Evolutionary conservation across 1,139 yeast species (phyloP), one percentile per base, ranked within the genome.

Genomic region (Geotrichum cucujoidarum): DNA sequence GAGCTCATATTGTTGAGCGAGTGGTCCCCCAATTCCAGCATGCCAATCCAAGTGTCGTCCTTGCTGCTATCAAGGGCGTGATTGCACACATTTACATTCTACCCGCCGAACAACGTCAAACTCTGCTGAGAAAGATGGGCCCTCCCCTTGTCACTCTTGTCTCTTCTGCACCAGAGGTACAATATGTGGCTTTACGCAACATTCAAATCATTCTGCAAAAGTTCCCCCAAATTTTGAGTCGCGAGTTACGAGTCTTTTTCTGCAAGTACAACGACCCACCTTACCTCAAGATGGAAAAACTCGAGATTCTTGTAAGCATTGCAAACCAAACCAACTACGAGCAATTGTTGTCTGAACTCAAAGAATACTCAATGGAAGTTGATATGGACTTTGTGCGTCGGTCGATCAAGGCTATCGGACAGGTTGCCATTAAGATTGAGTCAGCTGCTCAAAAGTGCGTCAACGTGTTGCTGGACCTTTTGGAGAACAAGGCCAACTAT

Each of bases 21-120:
- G 90, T 89, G 7, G 78, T 87, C 5, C 98, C 99, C 6, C 98
- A 92, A 67, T 77, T 94, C 60, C 99, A 94, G 68, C 99, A 94
- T 66, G 97, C 87, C 27, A 94, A 94, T 63, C 95, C 98, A 0
- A 85, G 96, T 2, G 97, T 94, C 30, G 97, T 94, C 2, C 72
- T 94, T 57, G 80, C 90, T 29, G 79, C 97, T 0, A 81, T 94
- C 54, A 88, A 89, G 62, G 88, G 88, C 1, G 80, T 92, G 8
- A 66, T 94, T 32, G 79, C 79, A 52, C 95, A 89, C 63, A 57
- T 87, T 48, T 80, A 78, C n/a, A 65, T 70, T 24, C 69, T 83
- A 25, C 67, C 74, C 7, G 59, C 64, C 4, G 76, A 75, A 21
- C 71, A 71, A 53, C 73, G 71, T 47, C 69, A 71, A 6, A 60